A percentile compares a stretch with the other conserved stretches of the same genome.
These are phyloP conservation scores for Fomitopsis pulvina DNA, from an alignment of 768 basidiomycete species.

Conservation along the genomic window DNA sequence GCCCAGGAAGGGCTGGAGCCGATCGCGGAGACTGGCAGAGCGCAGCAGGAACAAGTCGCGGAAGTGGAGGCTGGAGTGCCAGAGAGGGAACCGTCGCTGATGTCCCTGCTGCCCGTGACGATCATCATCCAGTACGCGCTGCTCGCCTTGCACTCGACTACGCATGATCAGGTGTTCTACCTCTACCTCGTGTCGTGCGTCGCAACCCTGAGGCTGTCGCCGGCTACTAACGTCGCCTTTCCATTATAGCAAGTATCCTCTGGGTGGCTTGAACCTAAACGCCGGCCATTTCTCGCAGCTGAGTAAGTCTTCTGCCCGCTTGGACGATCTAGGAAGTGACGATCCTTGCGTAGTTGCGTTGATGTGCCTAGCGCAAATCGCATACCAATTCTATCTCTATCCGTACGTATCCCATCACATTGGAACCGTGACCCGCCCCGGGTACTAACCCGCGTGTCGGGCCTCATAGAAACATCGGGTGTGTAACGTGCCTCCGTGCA, in stretches of 20 bases:
- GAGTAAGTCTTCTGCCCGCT: constrained; percentile 38
- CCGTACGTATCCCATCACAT: too few relatives aligned
- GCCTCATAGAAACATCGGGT: constrained; percentile 30
- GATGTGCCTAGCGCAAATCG: constrained; percentile 93
- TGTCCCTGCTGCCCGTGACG: constrained; percentile 70
- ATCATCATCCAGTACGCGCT: constrained; percentile 90
- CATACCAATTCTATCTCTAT: constrained; percentile 87
- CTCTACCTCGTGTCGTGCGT: constrained; percentile 86
- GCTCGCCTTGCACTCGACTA: constrained; percentile 82
- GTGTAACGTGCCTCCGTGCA: constrained; percentile 1
- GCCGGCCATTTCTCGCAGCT: constrained; percentile 91
- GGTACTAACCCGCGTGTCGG: not conserved
- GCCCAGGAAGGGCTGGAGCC: constrained; percentile 38
- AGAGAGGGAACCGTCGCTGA: constrained; percentile 58
- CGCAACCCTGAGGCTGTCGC: constrained; percentile 10
- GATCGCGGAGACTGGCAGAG: constrained; percentile 42
- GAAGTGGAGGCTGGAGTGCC: constrained; percentile 29
- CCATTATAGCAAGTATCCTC: constrained; percentile 56
- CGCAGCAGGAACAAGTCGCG: constrained; percentile 22
- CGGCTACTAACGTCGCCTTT: constrained; percentile 1
- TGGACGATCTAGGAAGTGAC: constrained; percentile 5
- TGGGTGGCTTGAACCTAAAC: constrained; percentile 87
- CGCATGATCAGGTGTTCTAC: constrained; percentile 88
- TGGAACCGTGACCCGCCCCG: too few relatives aligned
- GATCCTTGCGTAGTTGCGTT: constrained; percentile 57